A percentile compares a stretch with the other conserved stretches of the same genome.
Conservation (phyloP, 768 basidiomycete genomes). For the Suillus lakei region DNA sequence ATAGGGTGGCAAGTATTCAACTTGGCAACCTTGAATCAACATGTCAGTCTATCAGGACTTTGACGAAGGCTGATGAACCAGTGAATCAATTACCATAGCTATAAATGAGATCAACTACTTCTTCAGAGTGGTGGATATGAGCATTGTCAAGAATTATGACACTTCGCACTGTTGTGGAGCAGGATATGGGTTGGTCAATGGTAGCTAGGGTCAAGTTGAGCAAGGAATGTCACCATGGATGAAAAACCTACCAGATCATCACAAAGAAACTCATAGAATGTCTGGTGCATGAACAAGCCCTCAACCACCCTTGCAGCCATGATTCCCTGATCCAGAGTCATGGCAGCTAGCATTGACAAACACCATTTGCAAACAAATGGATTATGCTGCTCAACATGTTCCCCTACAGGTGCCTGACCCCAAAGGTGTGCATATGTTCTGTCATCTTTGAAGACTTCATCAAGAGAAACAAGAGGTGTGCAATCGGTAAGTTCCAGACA, state of each 20-base stretch:
- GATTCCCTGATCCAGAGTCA: constrained; percentile 29
- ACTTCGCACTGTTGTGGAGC: too few species aligned
- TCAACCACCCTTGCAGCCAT: constrained; percentile 26
- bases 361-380: constrained; percentile 24
- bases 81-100: too few species aligned
- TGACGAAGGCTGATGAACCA: too few species aligned
- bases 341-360: constrained; percentile 23
- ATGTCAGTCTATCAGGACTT: too few species aligned
- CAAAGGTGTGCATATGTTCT: constrained; percentile 27
- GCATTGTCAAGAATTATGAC: too few species aligned
- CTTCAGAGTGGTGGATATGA: too few species aligned
- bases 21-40: too few species aligned
- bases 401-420: constrained; percentile 24
- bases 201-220: constrained; percentile 1
- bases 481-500: too few species aligned
- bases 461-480: too few species aligned
- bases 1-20: too few species aligned
- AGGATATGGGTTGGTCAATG: too few species aligned
- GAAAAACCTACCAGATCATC: constrained; percentile 16
- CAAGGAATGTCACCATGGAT: background rate
- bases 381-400: constrained; percentile 19
- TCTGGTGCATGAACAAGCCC: constrained; percentile 22
- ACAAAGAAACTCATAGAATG: constrained; percentile 21
- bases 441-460: constrained; percentile 36
- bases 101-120: too few species aligned